Evolutionary conservation across 176 grass and related monocot genomes (phyloP).

Genomic region (Oryza australiensis): DNA sequence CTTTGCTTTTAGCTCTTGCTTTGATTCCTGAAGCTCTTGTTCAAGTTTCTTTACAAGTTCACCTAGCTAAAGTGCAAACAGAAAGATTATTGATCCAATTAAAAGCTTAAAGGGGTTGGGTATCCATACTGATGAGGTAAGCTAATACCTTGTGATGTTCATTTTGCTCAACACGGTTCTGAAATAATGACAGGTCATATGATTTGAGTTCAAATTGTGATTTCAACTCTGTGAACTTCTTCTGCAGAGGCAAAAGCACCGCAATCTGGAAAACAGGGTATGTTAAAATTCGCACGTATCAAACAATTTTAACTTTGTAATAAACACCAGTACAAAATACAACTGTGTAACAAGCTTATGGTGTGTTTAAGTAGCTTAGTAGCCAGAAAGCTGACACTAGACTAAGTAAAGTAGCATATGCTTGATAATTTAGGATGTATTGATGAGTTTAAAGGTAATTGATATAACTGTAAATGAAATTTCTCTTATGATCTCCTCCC

Average conservation of each 20-base stretch:
- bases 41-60: conserved; percentile 88
- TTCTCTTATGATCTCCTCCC: neutral
- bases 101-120: conserved; percentile 5
- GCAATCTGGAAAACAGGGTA: conserved; percentile 57
- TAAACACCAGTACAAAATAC: neutral
- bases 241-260: conserved; percentile 64
- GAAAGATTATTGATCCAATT: conserved; percentile 17
- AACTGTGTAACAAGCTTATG: neutral
- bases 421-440: neutral
- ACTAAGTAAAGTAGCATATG: neutral
- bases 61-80: conserved; percentile 62
- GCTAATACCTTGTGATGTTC: conserved; percentile 90
- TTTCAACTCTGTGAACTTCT: conserved; percentile 66
- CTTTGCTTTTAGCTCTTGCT: conserved; percentile 64
- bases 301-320: neutral
- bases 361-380: neutral
- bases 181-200: conserved; percentile 93
- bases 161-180: conserved; percentile 92
- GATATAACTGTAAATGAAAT: conserved; percentile 3
- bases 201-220: conserved; percentile 91
- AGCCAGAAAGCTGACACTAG: neutral
- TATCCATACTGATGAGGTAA: conserved; percentile 25
- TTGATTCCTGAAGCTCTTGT: conserved; percentile 75
- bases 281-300: conserved; percentile 21
- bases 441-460: neutral